phyloP scores from a whole-genome alignment of 2,329 filamentous ascomycete species.

The Ophiostoma novo-ulmi region DNA sequence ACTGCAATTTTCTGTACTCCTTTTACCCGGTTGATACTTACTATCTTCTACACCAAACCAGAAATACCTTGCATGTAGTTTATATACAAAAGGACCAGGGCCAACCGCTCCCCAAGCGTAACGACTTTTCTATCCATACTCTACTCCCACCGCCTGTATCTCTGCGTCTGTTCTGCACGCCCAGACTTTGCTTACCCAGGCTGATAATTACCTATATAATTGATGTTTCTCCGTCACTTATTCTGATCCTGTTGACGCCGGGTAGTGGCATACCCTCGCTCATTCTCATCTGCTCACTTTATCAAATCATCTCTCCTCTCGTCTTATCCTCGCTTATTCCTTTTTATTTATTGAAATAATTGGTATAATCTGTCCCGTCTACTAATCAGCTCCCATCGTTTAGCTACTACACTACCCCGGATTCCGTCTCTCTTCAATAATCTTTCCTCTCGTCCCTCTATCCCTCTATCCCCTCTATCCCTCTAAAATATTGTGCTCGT shows the following conservation, averaged over 20 bases:
- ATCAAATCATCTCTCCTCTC: not conserved
- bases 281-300: not conserved
- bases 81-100: not conserved
- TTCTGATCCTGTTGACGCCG: conserved; percentile 1
- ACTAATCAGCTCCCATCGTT: not conserved
- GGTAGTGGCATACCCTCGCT: conserved; percentile 5
- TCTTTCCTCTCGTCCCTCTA: not conserved
- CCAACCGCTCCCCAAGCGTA: not conserved
- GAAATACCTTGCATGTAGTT: conserved; percentile 1
- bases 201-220: not conserved
- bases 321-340: not conserved
- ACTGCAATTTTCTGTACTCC: not conserved
- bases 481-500: not conserved
- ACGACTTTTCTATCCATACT: not conserved
- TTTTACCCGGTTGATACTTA: not conserved
- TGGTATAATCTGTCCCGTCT: too few relatives aligned
- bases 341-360: not conserved
- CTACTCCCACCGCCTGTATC: not conserved
- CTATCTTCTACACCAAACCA: not conserved
- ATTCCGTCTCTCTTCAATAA: not conserved
- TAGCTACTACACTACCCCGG: not conserved
- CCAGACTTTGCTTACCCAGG: not conserved
- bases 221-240: not conserved
- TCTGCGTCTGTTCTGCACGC: not conserved
- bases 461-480: not conserved